Percentiles rank a stretch among this genome's conserved stretches.
These are phyloP conservation scores for Sarocladium brachiariae DNA, from an alignment of 2,329 filamentous ascomycete genomes.

Conservation along the genomic window DNA sequence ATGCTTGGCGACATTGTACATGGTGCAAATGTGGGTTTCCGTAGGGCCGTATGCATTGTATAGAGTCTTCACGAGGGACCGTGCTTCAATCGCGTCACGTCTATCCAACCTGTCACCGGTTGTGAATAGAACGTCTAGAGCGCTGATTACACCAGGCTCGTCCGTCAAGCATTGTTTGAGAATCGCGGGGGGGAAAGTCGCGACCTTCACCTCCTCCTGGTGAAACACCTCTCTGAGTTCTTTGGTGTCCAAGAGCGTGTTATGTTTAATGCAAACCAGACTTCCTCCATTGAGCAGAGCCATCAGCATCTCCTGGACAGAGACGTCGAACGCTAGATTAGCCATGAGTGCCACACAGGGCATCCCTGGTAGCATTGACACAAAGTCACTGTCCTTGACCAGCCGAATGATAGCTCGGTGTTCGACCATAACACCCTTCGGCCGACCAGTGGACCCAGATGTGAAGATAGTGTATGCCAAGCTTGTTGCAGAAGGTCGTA, in stretches of 20 bases:
- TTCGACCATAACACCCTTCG: slow-evolving; percentile 38
- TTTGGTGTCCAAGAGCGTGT: slow-evolving; percentile 10
- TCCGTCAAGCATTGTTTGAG: slow-evolving; percentile 18
- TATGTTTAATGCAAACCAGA: slow-evolving; percentile 14
- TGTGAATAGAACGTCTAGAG: slow-evolving; percentile 27
- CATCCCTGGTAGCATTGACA: neutral
- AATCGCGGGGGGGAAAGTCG: slow-evolving; percentile 16
- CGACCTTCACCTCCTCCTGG: slow-evolving; percentile 29
- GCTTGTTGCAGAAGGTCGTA: neutral
- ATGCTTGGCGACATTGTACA: slow-evolving; percentile 11
- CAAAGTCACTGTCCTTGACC: slow-evolving; percentile 9
- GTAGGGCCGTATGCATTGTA: slow-evolving; percentile 16
- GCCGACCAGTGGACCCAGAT: slow-evolving; percentile 42
- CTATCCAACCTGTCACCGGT: slow-evolving; percentile 21
- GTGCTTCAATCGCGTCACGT: slow-evolving; percentile 7
- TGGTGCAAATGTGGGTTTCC: slow-evolving; percentile 15
- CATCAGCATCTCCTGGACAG: slow-evolving; percentile 12
- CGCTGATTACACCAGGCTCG: slow-evolving; percentile 26
- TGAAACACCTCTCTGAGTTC: slow-evolving; percentile 12
- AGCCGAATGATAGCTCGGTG: slow-evolving; percentile 12
- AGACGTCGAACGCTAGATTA: slow-evolving; percentile 14
- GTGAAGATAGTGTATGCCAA: slow-evolving; percentile 38
- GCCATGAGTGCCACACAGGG: slow-evolving; percentile 9
- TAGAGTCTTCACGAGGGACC: neutral
- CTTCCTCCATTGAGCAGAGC: slow-evolving; percentile 14